Percentiles rank a stretch among this genome's conserved stretches.
Evolutionary conservation across 768 basidiomycete genomes (phyloP).

Genomic region (Nidularia sp.): DNA sequence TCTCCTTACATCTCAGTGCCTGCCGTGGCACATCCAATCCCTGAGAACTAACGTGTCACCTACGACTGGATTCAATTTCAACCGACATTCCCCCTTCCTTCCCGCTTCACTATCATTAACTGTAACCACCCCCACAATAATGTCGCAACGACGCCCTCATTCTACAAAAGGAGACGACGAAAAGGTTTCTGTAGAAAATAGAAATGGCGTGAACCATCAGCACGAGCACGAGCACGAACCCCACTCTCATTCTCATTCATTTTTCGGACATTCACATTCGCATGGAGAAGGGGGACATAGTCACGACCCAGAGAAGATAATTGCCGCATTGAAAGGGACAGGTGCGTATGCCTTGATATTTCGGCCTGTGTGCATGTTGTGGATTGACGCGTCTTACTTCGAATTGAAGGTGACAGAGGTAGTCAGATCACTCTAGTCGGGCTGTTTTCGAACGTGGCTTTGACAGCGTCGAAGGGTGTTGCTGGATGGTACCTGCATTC

Average conservation of each 20-base stretch:
- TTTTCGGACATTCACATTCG: constrained; percentile 43
- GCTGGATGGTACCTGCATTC: constrained; percentile 92
- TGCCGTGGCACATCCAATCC: constrained; percentile 16
- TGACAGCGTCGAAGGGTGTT: constrained; percentile 80
- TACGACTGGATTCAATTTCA: constrained; percentile 3
- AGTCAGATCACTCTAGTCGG: constrained; percentile 84
- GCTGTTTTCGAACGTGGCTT: constrained; percentile 71
- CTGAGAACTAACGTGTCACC: constrained; percentile 16
- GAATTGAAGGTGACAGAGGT: constrained; percentile 65
- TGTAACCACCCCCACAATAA: constrained; percentile 3
- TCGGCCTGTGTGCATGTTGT: not conserved
- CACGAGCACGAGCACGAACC: constrained; percentile 35
- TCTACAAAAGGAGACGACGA: constrained; percentile 14
- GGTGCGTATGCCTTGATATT: constrained; percentile 35
- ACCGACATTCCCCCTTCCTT: constrained; percentile 2
- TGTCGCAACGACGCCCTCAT: constrained; percentile 18
- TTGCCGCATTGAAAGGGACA: constrained; percentile 61
- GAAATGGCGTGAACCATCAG: constrained; percentile 15
- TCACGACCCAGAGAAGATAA: constrained; percentile 63
- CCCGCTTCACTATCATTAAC: not conserved
- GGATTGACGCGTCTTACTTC: not conserved
- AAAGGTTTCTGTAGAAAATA: constrained; percentile 1
- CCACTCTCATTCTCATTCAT: constrained; percentile 15
- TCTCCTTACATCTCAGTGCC: too few species aligned
- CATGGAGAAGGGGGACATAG: constrained; percentile 49